Evolutionary conservation across 2,329 filamentous ascomycete genomes (phyloP), one percentile per base, ranked within the genome.

Genomic region (Diaporthe humulicola): DNA sequence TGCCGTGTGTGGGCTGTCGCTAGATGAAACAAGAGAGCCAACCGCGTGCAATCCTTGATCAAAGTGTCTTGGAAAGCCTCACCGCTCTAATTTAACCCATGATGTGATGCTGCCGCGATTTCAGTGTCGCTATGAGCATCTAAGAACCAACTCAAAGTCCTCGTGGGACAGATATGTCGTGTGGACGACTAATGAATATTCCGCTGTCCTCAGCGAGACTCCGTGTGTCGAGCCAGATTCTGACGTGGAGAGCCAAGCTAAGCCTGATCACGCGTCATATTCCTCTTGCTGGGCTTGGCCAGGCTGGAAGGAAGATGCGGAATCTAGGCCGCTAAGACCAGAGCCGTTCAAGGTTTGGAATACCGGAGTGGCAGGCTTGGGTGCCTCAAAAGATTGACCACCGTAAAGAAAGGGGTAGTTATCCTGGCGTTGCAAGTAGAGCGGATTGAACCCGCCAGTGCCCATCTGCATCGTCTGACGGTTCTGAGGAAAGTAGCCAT

Each of bases 351-450:
- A 40, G 33, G 69, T 5, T 28, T 69, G 73, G 19, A 74, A 76
- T 3, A 50, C 36, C 17, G 75, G 25, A 38, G 52, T 70, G 1
- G 73, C 38, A 19, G 67, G 45, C 60, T 71, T 74, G 22, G 73
- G 42, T 19, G 19, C 30, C n/a, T 74, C 72, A 19, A 76, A 76
- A 1, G 67, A 52, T 14, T 28, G 33, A 10, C 54, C 42, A 36
- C 73, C 42, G 40, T 70, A 76, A 2, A 73, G 38, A 17, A 70
- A 61, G 28, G 73, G 45, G 28, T 81, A 76, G 42, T 77, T 80
- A 58, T 83, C 81, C 71, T 77, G 78, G 58, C 79, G 76, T 74
- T 81, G 82, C 36, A 80, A 77, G 69, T 78, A 83, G 22, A 84
- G 82, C 10, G 83, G 83, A 60, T 84, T 84, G 66, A 80, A 81